These are phyloP conservation scores for Polyporus arcularius DNA, from an alignment of 768 basidiomycete genomes.

Conservation along the genomic window DNA sequence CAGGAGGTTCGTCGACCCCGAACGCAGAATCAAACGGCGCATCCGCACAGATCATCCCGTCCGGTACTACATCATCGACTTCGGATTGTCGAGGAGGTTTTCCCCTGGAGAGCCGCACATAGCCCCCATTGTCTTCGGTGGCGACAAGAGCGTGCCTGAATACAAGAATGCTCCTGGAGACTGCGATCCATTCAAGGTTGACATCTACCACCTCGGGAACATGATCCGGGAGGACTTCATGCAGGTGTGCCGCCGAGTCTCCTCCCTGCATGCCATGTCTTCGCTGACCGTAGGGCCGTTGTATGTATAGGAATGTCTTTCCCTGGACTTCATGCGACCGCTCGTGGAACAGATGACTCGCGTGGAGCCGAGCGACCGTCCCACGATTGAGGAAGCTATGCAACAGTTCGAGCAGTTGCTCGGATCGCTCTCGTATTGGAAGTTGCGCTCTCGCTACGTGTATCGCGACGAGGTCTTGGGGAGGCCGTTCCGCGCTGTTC, in stretches of 20 bases:
- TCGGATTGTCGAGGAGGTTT: slow-evolving; percentile 13
- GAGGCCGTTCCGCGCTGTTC: too few species aligned
- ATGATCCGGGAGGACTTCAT: too few species aligned
- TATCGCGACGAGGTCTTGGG: too few species aligned
- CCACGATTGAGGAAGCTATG: slow-evolving; percentile 25
- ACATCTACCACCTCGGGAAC: too few species aligned
- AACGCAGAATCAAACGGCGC: neutral
- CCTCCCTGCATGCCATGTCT: neutral
- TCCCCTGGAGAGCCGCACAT: neutral
- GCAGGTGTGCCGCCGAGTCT: neutral
- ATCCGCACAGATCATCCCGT: slow-evolving; percentile 25
- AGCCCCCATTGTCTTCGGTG: slow-evolving; percentile 21
- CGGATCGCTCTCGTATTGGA: neutral
- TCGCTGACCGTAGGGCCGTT: neutral
- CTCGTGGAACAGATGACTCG: slow-evolving; percentile 30
- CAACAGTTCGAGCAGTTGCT: slow-evolving; percentile 10
- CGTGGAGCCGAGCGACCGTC: slow-evolving; percentile 27
- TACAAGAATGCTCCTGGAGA: neutral
- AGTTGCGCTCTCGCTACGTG: too few species aligned
- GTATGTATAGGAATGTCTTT: neutral
- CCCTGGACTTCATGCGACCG: slow-evolving; percentile 27
- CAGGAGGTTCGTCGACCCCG: neutral
- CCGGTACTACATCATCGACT: slow-evolving; percentile 28
- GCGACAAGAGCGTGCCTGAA: slow-evolving; percentile 3
- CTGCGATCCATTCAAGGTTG: neutral